phyloP scores from a whole-genome alignment of 1,139 yeast species.

The Yamadazyma songkhlaensis region DNA sequence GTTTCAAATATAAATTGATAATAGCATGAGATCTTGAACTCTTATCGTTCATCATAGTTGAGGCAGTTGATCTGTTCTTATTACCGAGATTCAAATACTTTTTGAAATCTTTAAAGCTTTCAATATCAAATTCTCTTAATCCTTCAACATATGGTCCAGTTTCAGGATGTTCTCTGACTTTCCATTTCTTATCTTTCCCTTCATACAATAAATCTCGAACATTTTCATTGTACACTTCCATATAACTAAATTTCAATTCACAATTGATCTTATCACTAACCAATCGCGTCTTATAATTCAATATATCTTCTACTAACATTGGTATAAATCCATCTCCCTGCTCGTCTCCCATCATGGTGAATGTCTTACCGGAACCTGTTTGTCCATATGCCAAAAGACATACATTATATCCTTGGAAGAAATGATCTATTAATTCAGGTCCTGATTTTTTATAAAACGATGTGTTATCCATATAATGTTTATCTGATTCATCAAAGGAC shows the following conservation, averaged over 20 bases:
- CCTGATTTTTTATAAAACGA: constrained; percentile 55
- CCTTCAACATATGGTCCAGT: constrained; percentile 73
- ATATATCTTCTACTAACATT: constrained; percentile 51
- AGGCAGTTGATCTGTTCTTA: constrained; percentile 57
- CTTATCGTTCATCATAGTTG: constrained; percentile 65
- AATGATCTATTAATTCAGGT: constrained; percentile 56
- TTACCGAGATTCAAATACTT: constrained; percentile 47
- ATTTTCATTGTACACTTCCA: constrained; percentile 73
- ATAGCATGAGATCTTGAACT: constrained; percentile 82
- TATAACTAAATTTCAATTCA: constrained; percentile 57
- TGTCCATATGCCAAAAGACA: constrained; percentile 80
- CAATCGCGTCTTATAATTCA: constrained; percentile 37
- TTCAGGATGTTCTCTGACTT: constrained; percentile 58
- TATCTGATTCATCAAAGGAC: constrained; percentile 42
- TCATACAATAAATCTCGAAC: constrained; percentile 52
- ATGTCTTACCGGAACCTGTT: constrained; percentile 72
- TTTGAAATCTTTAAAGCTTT: constrained; percentile 42
- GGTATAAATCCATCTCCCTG: constrained; percentile 53
- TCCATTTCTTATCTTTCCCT: constrained; percentile 27
- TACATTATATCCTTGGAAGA: constrained; percentile 67
- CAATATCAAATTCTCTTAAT: constrained; percentile 47
- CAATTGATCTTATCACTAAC: constrained; percentile 45
- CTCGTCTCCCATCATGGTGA: constrained; percentile 66
- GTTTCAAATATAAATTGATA: constrained; percentile 58
- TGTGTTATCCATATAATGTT: constrained; percentile 44